These are phyloP conservation scores for Brasilioporus rufonigricans DNA, from an alignment of 768 basidiomycete species.

Conservation along the genomic window DNA sequence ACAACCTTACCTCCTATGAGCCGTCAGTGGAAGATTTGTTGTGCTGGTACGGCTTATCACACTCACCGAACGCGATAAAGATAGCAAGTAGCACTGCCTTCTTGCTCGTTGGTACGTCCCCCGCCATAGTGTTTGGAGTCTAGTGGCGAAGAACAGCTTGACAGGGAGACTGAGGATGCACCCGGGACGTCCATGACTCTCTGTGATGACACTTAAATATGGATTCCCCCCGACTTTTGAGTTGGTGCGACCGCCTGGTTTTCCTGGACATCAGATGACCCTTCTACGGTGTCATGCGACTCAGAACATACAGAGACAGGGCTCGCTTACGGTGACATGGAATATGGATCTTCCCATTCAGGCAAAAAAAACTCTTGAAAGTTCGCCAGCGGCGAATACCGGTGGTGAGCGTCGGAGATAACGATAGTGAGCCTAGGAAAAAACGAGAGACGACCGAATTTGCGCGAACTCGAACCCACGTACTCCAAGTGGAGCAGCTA, in stretches of 20 bases:
- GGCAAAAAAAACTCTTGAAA: neutral
- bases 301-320: slow-evolving; percentile 5
- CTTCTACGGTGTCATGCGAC: slow-evolving; percentile 4
- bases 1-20: slow-evolving; percentile 22
- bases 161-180: neutral
- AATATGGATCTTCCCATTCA: slow-evolving; percentile 1
- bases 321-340: neutral
- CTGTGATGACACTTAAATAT: slow-evolving; percentile 7
- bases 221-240: neutral
- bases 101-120: slow-evolving; percentile 57
- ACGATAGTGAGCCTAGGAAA: neutral
- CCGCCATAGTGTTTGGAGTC: slow-evolving; percentile 20
- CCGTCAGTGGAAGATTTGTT: neutral
- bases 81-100: slow-evolving; percentile 63
- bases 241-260: slow-evolving; percentile 9
- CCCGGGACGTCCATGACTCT: neutral
- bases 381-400: neutral
- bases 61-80: slow-evolving; percentile 72
- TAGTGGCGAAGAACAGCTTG: neutral
- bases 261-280: too few species aligned
- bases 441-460: neutral
- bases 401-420: neutral
- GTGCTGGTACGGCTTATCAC: neutral
- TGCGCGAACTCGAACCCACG: neutral
- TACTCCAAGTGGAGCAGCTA: neutral